Evolutionary conservation across 2,329 filamentous ascomycete genomes (phyloP).

Genomic region (Neonectria sp.): DNA sequence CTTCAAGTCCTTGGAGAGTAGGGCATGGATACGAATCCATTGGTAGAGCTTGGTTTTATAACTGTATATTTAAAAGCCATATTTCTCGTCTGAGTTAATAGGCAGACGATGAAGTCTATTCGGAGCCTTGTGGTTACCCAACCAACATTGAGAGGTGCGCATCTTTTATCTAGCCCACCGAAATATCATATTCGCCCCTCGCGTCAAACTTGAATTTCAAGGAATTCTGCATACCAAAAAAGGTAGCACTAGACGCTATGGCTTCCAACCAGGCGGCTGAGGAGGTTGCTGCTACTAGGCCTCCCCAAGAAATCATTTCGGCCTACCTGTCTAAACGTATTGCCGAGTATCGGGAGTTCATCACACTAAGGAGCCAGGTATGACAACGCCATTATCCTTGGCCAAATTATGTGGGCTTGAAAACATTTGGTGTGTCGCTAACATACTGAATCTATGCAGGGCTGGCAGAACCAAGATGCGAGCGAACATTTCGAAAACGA

Average conservation of each 20-base stretch:
- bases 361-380: neutral
- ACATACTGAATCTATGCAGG: neutral
- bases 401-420: neutral
- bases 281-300: neutral
- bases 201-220: neutral
- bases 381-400: neutral
- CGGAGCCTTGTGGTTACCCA: too few species aligned
- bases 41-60: too few species aligned
- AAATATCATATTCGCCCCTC: neutral
- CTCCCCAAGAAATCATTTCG: neutral
- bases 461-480: neutral
- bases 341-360: neutral
- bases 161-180: neutral
- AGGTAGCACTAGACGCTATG: neutral
- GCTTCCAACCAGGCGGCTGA: neutral
- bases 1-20: too few species aligned
- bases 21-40: too few species aligned
- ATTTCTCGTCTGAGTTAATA: too few species aligned
- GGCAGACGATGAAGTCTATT: too few species aligned
- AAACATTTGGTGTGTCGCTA: neutral
- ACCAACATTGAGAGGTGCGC: neutral
- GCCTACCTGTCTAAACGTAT: constrained; percentile 5
- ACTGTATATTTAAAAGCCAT: too few species aligned
- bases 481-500: neutral
- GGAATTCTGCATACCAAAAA: neutral